Base-by-base conservation (phyloP, 345 rosid genomes). In the Rhodamnia argentea region DNA sequence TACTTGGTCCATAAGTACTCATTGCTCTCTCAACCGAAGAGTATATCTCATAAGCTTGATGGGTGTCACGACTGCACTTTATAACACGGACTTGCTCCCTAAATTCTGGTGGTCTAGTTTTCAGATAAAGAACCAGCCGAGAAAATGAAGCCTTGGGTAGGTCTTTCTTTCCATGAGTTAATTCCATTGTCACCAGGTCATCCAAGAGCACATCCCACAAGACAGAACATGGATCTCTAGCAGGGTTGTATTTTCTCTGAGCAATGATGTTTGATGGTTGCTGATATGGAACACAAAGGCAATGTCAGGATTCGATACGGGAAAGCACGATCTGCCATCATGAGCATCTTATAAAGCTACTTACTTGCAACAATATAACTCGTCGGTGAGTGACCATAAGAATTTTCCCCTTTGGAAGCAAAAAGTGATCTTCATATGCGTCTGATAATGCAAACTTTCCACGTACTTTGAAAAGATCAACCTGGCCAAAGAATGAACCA, bases 371-470 rank as follows among this genome's bases (percentile, higher is more conserved):
- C 87, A 94, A 87, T 90, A 97, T 91, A 27, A 94, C 94, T 91
- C 99, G 94, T 10, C 98, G 91, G 90, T 96, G 99, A 82, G 98
- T 97, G 85, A 95, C 92, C 92, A 93, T 87, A 56, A 93, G 89
- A 88, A 93, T 91, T 89, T 90, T 93, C 86, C 96, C 98, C 90
- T 95, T 94, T 1, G 96, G 98, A 74, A 97, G 96, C 83, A 94
- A 83, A 88, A 93, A 98, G 75, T 98, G 99, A 91, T 94, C 98
- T 94, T 98, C 99, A 84, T 95, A 96, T 84, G 99, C 98, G 90
- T 98, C 99, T 54, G 99, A 90, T 81, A 95, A 89, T 89, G 99
- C 99, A 92, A 97, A 95, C 90, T 97, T 96, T 83, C 98, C 99
- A 26, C 99, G 98, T n/a, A 94, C 95, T 94, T 96, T 98, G 87